phyloP scores from a whole-genome alignment of 768 basidiomycete genomes.

The Omphalotus guepiniiformis region DNA sequence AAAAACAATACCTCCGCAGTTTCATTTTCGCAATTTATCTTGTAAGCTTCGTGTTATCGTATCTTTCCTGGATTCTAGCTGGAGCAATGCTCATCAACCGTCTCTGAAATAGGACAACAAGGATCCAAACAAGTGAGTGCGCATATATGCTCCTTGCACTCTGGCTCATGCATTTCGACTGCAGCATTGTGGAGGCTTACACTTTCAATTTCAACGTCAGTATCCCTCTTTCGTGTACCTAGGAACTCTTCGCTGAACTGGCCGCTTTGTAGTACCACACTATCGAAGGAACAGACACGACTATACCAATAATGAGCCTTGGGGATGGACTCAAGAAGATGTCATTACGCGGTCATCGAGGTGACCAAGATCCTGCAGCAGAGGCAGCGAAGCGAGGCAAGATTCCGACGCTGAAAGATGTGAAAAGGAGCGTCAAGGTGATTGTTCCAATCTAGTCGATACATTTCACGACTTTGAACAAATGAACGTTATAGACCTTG shows the following conservation, averaged over 20 bases:
- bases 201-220: conserved; percentile 80
- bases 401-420: conserved; percentile 71
- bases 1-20: conserved; percentile 79
- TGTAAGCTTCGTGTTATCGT: conserved; percentile 36
- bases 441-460: neutral
- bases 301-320: conserved; percentile 71
- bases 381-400: conserved; percentile 57
- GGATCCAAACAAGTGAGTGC: conserved; percentile 75
- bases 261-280: conserved; percentile 53
- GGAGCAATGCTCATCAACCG: conserved; percentile 1
- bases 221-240: neutral
- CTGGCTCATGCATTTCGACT: neutral
- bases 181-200: conserved; percentile 82
- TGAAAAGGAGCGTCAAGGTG: conserved; percentile 80
- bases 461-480: neutral
- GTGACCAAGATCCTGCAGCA: conserved; percentile 52
- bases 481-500: conserved; percentile 42
- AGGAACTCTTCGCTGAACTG: neutral
- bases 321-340: conserved; percentile 54
- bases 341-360: conserved; percentile 35
- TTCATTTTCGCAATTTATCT: conserved; percentile 85
- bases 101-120: conserved; percentile 58
- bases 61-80: neutral
- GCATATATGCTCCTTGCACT: conserved; percentile 24
- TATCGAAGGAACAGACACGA: conserved; percentile 52